Percentiles rank a stretch among this genome's conserved stretches.
These are phyloP conservation scores for Cyclotella baltica DNA, from an alignment of 108 stramenopile genomes.

Conservation along the genomic window DNA sequence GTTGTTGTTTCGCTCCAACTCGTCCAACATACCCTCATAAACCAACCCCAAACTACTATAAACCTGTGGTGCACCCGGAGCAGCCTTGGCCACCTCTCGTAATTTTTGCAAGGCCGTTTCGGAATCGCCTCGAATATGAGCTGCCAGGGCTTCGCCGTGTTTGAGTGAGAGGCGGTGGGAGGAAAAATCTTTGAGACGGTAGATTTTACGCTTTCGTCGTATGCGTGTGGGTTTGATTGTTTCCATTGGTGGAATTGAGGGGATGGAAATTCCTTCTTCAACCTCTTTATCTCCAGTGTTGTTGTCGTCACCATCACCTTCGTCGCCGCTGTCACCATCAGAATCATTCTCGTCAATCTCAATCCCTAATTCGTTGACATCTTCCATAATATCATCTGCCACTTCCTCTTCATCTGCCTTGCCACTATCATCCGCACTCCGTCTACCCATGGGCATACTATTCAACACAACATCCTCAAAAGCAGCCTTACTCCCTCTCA, in stretches of 20 bases:
- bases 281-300: slow-evolving; percentile 22
- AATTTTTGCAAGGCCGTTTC: slow-evolving; percentile 70
- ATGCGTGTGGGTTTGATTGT: neutral
- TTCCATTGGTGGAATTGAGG: slow-evolving; percentile 9
- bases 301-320: slow-evolving; percentile 23
- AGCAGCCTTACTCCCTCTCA: slow-evolving; percentile 69
- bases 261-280: neutral
- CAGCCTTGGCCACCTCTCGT: slow-evolving; percentile 72
- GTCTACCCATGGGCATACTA: slow-evolving; percentile 49
- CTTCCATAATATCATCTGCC: slow-evolving; percentile 32
- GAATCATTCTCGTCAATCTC: slow-evolving; percentile 30
- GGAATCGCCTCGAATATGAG: slow-evolving; percentile 74
- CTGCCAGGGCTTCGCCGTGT: slow-evolving; percentile 82
- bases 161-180: slow-evolving; percentile 73
- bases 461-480: slow-evolving; percentile 66
- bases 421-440: slow-evolving; percentile 21
- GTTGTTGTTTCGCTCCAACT: slow-evolving; percentile 39
- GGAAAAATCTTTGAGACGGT: slow-evolving; percentile 74
- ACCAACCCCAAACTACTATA: slow-evolving; percentile 90
- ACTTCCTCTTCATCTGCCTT: slow-evolving; percentile 45
- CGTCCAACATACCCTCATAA: slow-evolving; percentile 79
- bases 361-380: slow-evolving; percentile 39
- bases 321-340: slow-evolving; percentile 24
- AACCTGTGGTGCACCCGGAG: slow-evolving; percentile 86
- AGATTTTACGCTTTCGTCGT: slow-evolving; percentile 49